phyloP scores from a whole-genome alignment of 352 stramenopile genomes.

The Globisporangium perplexum region DNA sequence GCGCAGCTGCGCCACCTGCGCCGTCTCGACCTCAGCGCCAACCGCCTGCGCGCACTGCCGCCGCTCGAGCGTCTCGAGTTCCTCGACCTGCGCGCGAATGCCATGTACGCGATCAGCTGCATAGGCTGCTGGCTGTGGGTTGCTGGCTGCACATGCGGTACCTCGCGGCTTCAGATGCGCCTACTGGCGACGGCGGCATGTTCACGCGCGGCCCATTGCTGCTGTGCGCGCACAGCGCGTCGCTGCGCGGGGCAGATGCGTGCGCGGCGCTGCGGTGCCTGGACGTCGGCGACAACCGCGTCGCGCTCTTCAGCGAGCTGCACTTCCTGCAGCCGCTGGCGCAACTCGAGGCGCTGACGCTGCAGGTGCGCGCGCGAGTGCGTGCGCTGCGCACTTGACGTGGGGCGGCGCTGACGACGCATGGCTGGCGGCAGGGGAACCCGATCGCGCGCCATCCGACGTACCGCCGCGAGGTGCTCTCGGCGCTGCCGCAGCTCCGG shows the following conservation, averaged over 20 bases:
- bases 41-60: constrained; percentile 37
- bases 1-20: constrained; percentile 41
- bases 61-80: constrained; percentile 21
- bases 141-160: too few relatives aligned
- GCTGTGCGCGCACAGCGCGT: constrained; percentile 23
- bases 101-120: constrained; percentile 23
- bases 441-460: constrained; percentile 28
- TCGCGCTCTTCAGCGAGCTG: constrained; percentile 53
- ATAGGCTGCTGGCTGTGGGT: neutral
- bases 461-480: constrained; percentile 49
- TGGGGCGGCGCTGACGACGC: neutral
- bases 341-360: constrained; percentile 30
- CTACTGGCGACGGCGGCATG: too few relatives aligned
- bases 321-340: constrained; percentile 39
- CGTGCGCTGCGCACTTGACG: neutral
- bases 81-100: constrained; percentile 49
- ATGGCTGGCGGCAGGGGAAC: constrained; percentile 34
- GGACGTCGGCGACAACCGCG: constrained; percentile 34
- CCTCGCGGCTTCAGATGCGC: too few relatives aligned
- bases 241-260: constrained; percentile 24
- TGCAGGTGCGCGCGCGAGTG: constrained; percentile 21
- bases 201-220: too few relatives aligned
- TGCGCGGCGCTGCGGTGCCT: constrained; percentile 32
- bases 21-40: constrained; percentile 56
- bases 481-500: constrained; percentile 47